Percentiles rank a stretch among this genome's conserved stretches.
Conservation (phyloP, 164 flowering plant species). For the Protea cynaroides region DNA sequence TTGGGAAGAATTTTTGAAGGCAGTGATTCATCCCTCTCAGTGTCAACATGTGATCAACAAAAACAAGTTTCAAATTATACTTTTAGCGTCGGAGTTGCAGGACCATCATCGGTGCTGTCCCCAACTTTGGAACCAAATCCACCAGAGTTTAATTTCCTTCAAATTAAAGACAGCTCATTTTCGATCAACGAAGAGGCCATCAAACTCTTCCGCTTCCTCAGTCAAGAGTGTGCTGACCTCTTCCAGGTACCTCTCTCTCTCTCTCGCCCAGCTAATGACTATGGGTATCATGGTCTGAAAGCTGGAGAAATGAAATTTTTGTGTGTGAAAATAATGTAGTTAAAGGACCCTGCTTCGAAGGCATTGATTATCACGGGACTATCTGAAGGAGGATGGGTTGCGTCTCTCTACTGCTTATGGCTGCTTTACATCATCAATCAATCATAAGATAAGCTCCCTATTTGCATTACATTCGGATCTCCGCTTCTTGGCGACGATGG, state of each 20-base stretch:
- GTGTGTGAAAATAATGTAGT: too few species aligned
- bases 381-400: conserved; percentile 41
- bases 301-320: too few species aligned
- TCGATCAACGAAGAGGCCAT: conserved; percentile 21
- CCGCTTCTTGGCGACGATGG: conserved; percentile 34
- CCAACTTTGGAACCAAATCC: too few species aligned
- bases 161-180: conserved; percentile 17
- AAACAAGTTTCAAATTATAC: too few species aligned
- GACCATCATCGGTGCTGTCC: too few species aligned
- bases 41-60: too few species aligned
- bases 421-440: conserved; percentile 19
- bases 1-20: too few species aligned
- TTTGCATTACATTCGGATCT: conserved; percentile 48
- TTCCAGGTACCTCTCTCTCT: neutral
- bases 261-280: too few species aligned
- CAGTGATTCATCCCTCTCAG: too few species aligned
- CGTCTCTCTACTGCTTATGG: conserved; percentile 45
- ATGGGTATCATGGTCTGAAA: too few species aligned
- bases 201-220: neutral
- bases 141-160: conserved; percentile 18
- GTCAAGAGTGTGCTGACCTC: neutral
- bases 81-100: too few species aligned
- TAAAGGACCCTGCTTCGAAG: neutral
- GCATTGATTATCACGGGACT: conserved; percentile 35
- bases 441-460: conserved; percentile 15